Evolutionary conservation across 345 rosid genomes (phyloP).

Genomic region (Eucalyptus camaldulensis): DNA sequence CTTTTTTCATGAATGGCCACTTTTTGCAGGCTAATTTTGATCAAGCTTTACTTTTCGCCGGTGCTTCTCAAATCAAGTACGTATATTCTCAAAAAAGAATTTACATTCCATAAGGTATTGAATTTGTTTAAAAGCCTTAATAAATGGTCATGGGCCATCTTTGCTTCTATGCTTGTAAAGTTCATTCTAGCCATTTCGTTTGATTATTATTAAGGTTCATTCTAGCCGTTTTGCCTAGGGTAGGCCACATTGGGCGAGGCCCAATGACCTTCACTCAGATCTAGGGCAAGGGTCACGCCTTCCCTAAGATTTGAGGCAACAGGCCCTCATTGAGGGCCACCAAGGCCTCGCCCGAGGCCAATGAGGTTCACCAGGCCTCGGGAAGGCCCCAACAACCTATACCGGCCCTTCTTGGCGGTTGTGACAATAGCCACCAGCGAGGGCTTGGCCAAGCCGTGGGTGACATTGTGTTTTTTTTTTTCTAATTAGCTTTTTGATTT

Average conservation of each 20-base stretch:
- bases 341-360: too few species aligned
- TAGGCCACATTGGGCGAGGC: fast-evolving
- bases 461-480: too few species aligned
- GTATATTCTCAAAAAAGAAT: background rate
- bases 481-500: too few species aligned
- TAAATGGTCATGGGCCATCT: background rate
- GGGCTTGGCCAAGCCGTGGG: too few species aligned
- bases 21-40: background rate
- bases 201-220: background rate
- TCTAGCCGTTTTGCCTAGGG: too few species aligned
- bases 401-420: too few species aligned
- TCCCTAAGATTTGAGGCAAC: too few species aligned
- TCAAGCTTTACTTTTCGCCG: background rate
- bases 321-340: too few species aligned
- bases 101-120: background rate
- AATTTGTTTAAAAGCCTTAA: background rate
- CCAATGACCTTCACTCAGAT: too few species aligned
- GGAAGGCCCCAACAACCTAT: too few species aligned
- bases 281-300: fast-evolving
- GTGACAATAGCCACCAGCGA: too few species aligned
- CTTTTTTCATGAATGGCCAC: background rate
- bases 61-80: background rate
- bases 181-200: background rate
- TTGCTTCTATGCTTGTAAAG: background rate
- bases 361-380: too few species aligned